These are phyloP conservation scores for Aurantiochytrium sp. DNA, from an alignment of 108 stramenopile species.

Conservation along the genomic window DNA sequence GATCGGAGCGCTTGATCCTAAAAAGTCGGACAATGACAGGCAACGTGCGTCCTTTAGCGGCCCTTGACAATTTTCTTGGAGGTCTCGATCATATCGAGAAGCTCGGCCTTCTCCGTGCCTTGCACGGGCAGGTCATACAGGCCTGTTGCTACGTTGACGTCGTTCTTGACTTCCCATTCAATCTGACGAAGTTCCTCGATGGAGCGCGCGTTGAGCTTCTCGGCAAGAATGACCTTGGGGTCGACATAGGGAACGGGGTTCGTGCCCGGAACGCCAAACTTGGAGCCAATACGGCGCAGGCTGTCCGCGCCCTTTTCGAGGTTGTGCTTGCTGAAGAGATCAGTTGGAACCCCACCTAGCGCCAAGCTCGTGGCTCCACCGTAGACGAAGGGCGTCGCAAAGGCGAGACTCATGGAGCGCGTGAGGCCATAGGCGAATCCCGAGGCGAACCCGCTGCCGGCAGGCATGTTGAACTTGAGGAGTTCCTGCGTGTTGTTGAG, in stretches of 20 bases:
- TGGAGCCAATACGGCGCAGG: not conserved
- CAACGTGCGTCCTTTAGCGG: not conserved
- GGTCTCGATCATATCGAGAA: not conserved
- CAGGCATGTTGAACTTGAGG: slow-evolving; percentile 16
- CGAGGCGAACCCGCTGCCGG: slow-evolving; percentile 1
- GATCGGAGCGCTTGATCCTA: too few relatives aligned
- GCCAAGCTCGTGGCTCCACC: not conserved
- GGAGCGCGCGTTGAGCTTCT: not conserved
- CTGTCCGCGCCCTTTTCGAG: not conserved
- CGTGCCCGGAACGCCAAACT: not conserved
- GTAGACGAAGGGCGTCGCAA: not conserved
- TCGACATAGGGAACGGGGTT: not conserved
- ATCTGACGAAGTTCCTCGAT: slow-evolving; percentile 8
- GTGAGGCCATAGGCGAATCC: slow-evolving; percentile 15
- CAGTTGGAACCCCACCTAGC: not conserved
- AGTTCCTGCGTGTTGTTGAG: not conserved
- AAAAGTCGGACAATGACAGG: too few relatives aligned
- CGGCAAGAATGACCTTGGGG: not conserved
- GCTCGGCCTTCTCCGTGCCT: not conserved
- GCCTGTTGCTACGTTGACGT: not conserved
- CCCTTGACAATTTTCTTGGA: slow-evolving; percentile 13
- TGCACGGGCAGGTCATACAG: not conserved
- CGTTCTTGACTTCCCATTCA: not conserved
- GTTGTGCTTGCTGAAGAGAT: not conserved
- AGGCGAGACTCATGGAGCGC: not conserved